A percentile compares a stretch with the other conserved stretches of the same genome.
Evolutionary conservation across 176 grass and related monocot species (phyloP).

Genomic region (Ampelocalamus luodianensis): DNA sequence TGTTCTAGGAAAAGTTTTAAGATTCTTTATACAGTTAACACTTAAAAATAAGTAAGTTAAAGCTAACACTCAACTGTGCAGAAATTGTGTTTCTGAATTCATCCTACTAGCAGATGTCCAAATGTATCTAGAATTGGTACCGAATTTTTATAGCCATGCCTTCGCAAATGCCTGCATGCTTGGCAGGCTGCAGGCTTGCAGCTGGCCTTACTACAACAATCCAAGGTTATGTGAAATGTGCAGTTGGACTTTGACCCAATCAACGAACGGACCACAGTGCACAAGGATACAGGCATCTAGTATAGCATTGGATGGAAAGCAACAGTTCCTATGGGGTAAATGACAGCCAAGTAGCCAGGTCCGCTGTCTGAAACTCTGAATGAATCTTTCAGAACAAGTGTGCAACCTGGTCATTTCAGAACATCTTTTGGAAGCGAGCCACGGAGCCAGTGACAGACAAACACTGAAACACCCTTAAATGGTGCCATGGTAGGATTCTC

Average conservation of each 20-base stretch:
- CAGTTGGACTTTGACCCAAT: conserved; percentile 6
- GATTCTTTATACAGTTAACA: not conserved
- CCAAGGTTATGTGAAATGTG: conserved; percentile 4
- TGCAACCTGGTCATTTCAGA: not conserved
- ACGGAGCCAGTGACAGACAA: not conserved
- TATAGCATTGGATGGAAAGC: not conserved
- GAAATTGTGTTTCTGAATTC: not conserved
- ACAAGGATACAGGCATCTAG: not conserved
- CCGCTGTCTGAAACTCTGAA: conserved; percentile 10
- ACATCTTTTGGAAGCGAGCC: conserved; percentile 13
- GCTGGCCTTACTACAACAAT: not conserved
- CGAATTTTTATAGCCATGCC: not conserved
- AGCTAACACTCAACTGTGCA: not conserved
- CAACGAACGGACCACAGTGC: not conserved
- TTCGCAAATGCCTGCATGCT: conserved; percentile 9
- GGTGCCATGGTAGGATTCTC: not conserved
- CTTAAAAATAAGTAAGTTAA: not conserved
- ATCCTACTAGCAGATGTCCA: not conserved
- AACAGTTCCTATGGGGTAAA: not conserved
- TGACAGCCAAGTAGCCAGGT: not conserved
- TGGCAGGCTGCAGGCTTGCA: conserved; percentile 11
- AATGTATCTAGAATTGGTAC: not conserved
- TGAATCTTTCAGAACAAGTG: not conserved
- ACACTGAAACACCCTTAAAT: not conserved
- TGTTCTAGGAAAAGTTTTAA: not conserved